Evolutionary conservation across 371 early-diverging fungal genomes (phyloP), one percentile per base, ranked within the genome.

Genomic region (Haplosporangium sp.): DNA sequence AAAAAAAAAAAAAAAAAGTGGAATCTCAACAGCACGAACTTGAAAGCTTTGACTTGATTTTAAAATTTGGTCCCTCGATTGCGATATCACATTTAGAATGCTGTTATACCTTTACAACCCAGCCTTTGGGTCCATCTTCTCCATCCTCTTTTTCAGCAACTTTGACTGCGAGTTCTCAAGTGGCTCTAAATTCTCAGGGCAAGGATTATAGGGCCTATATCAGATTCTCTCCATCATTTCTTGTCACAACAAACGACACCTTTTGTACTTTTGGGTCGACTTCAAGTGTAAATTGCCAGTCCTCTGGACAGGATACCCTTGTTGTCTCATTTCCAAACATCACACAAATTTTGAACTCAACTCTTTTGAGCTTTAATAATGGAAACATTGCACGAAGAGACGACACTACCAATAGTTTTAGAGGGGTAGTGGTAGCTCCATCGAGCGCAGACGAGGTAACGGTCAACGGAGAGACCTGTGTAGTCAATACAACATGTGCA

Each of bases 381-480:
- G 48, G 59, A n/a, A 6, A 13, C 39, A 17, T 1, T 8, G 27
- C 4, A 61, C 19, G 27, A 45, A 13, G 3, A 13, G 17, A 7
- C 0, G 13, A 38, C 11, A 40, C 3, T 38, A 38, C 8, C 10
- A 6, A 61, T 58, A 59, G 48, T 9, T 38, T 38, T 20, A 15
- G 17, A 5, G 3, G 8, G 13, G n/a, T 40, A 38, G 19, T 40
- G 40, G 39, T 10, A 47, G 60, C 61, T 20, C 56, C 56, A 6
- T 57, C 67, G 2, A 27, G 34, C 4, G 63, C 56, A 55, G 39
- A 61, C 11, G 48, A 19, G 1, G 72, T 72, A 5, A 1, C 8
- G 2, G 65, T 72, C 50, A 65, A 72, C n/a, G 67, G 63, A 1
- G 67, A 71, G 61, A 61, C 56, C 6, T 71, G 71, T 52, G 13